Conservation (phyloP, 768 basidiomycete species). For the Psilocybe subaeruginosa region DNA sequence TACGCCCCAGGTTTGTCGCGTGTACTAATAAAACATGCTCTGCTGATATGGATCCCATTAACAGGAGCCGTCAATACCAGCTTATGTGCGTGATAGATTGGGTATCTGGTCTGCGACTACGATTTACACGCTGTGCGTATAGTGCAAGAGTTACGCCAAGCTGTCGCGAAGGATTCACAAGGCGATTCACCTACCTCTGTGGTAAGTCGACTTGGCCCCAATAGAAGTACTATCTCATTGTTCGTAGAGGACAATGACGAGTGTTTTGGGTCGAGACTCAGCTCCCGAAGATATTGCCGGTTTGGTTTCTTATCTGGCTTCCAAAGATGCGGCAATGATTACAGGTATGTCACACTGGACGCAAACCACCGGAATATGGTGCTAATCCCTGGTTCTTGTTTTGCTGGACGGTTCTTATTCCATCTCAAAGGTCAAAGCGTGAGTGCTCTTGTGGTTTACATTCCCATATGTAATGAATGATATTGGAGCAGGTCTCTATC, state of each 20-base stretch:
- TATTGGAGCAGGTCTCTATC: constrained; percentile 20
- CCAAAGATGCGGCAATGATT: constrained; percentile 37
- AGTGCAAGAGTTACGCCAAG: constrained; percentile 9
- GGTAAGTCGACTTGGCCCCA: not conserved
- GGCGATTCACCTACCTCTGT: not conserved
- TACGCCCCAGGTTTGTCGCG: constrained; percentile 33
- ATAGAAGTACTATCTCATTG: not conserved
- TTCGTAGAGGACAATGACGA: not conserved
- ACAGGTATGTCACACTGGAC: constrained; percentile 26
- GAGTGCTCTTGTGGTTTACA: not conserved
- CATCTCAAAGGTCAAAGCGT: constrained; percentile 18
- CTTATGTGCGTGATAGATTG: constrained; percentile 13
- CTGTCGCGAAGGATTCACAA: not conserved
- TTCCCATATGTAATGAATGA: not conserved
- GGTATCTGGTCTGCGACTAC: not conserved
- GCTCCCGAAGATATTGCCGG: constrained; percentile 37
- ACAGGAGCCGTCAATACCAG: constrained; percentile 18
- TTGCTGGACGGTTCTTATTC: no score
- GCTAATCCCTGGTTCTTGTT: no score
- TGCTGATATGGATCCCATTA: not conserved
- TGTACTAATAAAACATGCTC: no score
- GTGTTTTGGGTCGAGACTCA: constrained; percentile 3
- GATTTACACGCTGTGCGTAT: not conserved
- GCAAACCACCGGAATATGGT: no score
- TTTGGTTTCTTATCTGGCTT: constrained; percentile 37